Base-by-base conservation (phyloP, 2,329 filamentous ascomycete species). In the Hypoxylon sp. region DNA sequence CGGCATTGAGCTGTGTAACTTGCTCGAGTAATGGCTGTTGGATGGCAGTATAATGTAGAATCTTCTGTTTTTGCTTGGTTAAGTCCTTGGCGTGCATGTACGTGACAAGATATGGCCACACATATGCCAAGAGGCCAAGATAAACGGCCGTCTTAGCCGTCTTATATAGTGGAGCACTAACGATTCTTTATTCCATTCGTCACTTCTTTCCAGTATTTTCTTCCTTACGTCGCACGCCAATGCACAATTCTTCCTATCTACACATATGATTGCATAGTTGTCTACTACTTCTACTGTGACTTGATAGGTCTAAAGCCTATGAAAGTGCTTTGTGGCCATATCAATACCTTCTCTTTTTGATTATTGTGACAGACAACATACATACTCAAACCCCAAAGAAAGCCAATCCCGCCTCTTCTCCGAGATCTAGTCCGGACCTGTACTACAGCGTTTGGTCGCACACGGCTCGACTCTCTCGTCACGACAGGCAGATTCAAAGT, bases 401-500 rank as follows among this genome's bases (percentile, higher is more conserved):
- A 32, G n/a, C 32, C 48, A 47, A 47, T 25, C 47, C 48, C 51
- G 34, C 25, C 41, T 43, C 14, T 45, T 54, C 21, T 23, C 46
- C 29, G n/a, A 23, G 47, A 55, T 43, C 32, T 19, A 47, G 27
- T 30, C 25, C 43, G 9, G 47, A 23, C 19, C 14, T 21, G 34
- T 63, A 23, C 27, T 63, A 52, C 48, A 19, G 21, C 46, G 16
- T 23, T 45, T 45, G n/a, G 45, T 50, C 9, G 32, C 45, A 48
- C 46, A 12, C 19, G 6, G 34, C 43, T 55, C 43, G 12, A 45
- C 30, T 21, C 32, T 53, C 41, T 46, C 48, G 34, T 51, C 9
- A 6, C 37, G 51, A 60, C 32, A 66, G 30, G 27, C 47, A 32
- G 45, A 48, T 45, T 69, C 70, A 75, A 71, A 30, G 69, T 75